Base-by-base conservation (phyloP, 139 green algal species). In the Tetradesmus obliquus region DNA sequence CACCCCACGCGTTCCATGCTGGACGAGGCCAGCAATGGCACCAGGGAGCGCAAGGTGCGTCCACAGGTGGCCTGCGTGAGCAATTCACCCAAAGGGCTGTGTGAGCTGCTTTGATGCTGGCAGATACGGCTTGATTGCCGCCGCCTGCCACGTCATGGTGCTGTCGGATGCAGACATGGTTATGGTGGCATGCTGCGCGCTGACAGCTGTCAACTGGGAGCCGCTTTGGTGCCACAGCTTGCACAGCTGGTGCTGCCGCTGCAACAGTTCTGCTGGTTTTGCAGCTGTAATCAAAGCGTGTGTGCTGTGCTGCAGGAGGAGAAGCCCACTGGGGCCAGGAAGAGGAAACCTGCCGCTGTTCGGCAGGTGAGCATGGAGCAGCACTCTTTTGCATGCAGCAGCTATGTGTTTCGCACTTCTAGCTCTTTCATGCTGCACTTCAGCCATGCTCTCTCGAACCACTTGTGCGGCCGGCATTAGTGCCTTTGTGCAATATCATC, bases 21-120 rank as follows among this genome's bases (percentile, higher is more conserved):
- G 8, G 84, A 89, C 66, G 60, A 89, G 45, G 84, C 32, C 51
- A 71, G n/a, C 51, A 89, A 58, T 53, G 84, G 84, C 60, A 89
- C 24, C 3, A n/a, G 66, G 66, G 66, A 76, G 13, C 13, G 66
- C 17, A 76, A 76, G 66, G 66, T 76, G 66, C 12, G 57, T 9
- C 0, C 32, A 45, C 32, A 45, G 32, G 32, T 45, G 32, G 32
- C 32, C 32, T 45, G 32, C 32, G 32, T 45, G 32, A 45, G 32
- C 32, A 45, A 45, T 45, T 45, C 32, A 45, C 32, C 32, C 32
- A 45, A 45, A 45, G 32, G 32, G 32, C 32, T 45, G 32, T 45
- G 32, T 45, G 32, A 45, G 32, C 32, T 45, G 32, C 32, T 45
- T 45, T 45, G 32, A 45, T 45, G 32, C 32, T 45, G 32, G 32